Evolutionary conservation across 441 rosid genomes (phyloP).

Genomic region (Eutrema salsugineum): DNA sequence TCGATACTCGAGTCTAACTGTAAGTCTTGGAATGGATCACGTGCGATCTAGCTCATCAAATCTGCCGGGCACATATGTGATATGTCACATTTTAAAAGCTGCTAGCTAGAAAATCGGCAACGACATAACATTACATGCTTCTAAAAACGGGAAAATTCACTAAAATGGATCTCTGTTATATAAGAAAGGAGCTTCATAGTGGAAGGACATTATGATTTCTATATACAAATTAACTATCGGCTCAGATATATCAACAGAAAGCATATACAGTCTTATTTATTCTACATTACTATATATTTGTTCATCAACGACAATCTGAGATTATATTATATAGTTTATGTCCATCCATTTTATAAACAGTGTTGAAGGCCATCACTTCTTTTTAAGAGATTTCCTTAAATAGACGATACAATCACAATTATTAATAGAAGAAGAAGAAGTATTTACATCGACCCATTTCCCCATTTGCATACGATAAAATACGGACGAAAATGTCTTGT

Average conservation of each 20-base stretch:
- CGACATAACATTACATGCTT: neutral
- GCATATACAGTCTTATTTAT: too few species aligned
- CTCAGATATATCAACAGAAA: too few species aligned
- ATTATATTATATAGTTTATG: neutral
- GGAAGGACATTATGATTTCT: neutral
- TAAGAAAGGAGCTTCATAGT: neutral
- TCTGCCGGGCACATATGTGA: too few species aligned
- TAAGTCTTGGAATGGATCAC: neutral
- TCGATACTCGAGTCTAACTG: neutral
- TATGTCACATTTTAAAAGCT: too few species aligned
- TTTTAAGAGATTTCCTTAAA: neutral
- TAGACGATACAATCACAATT: neutral
- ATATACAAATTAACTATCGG: too few species aligned
- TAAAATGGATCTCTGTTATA: too few species aligned
- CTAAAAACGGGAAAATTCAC: neutral
- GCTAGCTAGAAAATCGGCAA: too few species aligned
- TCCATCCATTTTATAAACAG: neutral
- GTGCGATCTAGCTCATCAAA: too few species aligned
- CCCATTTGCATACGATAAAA: neutral
- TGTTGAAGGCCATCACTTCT: neutral
- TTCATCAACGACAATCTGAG: neutral
- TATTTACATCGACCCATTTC: neutral
- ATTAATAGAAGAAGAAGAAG: neutral
- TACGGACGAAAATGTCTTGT: neutral
- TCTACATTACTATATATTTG: neutral